phyloP scores from a whole-genome alignment of 805 yeast genomes.

The Ogataea saltuana region DNA sequence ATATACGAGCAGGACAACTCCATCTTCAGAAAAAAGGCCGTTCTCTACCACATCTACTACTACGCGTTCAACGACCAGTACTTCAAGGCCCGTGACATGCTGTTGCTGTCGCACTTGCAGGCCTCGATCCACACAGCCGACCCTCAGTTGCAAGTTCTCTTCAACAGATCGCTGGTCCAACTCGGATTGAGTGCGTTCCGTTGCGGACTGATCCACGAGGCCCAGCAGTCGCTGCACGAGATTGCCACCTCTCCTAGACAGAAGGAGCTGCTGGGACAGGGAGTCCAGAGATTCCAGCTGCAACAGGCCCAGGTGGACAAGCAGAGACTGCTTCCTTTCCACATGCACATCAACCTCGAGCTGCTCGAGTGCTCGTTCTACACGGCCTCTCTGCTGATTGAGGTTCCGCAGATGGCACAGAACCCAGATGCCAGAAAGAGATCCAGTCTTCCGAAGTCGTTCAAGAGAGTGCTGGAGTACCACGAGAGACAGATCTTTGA shows the following conservation, averaged over 20 bases:
- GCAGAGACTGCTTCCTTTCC: slow-evolving; percentile 91
- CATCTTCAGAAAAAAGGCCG: slow-evolving; percentile 76
- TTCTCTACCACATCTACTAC: slow-evolving; percentile 83
- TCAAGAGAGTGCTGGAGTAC: slow-evolving; percentile 87
- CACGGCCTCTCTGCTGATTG: slow-evolving; percentile 85
- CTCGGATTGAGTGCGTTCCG: slow-evolving; percentile 96
- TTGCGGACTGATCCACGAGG: slow-evolving; percentile 78
- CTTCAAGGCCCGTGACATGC: slow-evolving; percentile 82
- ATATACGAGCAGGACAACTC: slow-evolving; percentile 68
- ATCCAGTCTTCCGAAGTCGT: slow-evolving; percentile 64
- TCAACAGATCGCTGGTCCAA: slow-evolving; percentile 94
- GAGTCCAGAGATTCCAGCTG: slow-evolving; percentile 66
- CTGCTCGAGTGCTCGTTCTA: slow-evolving; percentile 90
- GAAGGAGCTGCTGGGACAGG: slow-evolving; percentile 94
- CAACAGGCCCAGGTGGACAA: slow-evolving; percentile 52
- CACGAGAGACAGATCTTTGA: slow-evolving; percentile 93
- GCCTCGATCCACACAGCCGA: slow-evolving; percentile 82
- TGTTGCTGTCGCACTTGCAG: slow-evolving; percentile 83
- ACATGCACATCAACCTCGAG: slow-evolving; percentile 96
- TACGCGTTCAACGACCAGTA: slow-evolving; percentile 87
- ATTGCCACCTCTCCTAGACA: slow-evolving; percentile 81
- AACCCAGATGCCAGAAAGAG: slow-evolving; percentile 62
- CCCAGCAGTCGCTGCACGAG: slow-evolving; percentile 85
- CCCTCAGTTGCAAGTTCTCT: slow-evolving; percentile 82
- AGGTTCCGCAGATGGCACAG: slow-evolving; percentile 88